These are phyloP conservation scores for Paraurostyla sp. DNA, from an alignment of 73 alveolate species.

Conservation along the genomic window DNA sequence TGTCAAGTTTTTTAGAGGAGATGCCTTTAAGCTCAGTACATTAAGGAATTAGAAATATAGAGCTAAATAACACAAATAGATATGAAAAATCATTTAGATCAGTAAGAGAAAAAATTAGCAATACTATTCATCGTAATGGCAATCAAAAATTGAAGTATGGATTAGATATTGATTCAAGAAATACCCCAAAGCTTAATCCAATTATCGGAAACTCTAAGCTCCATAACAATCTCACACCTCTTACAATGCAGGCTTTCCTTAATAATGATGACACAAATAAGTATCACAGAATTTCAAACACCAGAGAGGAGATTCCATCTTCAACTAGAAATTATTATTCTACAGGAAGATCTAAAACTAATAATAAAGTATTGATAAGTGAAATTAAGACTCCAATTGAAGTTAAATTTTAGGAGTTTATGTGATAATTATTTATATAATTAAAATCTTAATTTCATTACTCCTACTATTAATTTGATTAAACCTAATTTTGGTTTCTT, in stretches of 20 bases:
- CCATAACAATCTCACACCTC: neutral
- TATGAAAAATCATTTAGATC: too few species aligned
- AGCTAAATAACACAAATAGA: too few species aligned
- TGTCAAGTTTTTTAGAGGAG: too few species aligned
- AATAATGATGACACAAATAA: neutral
- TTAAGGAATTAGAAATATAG: too few species aligned
- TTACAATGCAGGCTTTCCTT: neutral
- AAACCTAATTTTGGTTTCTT: neutral
- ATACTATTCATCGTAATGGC: too few species aligned
- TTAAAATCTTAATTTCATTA: neutral
- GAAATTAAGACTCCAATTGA: neutral
- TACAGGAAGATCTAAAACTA: neutral
- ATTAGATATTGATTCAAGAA: constrained; percentile 15
- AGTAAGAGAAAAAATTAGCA: too few species aligned
- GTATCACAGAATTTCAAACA: neutral
- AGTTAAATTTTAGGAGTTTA: neutral
- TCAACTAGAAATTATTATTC: neutral
- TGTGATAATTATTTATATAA: neutral
- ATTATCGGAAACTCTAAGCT: neutral
- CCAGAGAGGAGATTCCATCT: neutral
- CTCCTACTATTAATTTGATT: neutral
- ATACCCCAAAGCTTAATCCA: neutral
- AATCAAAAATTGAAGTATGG: neutral
- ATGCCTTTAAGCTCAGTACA: too few species aligned
- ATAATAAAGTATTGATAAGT: neutral